Percentiles rank a stretch among this genome's conserved stretches.
Conservation (phyloP, 2,329 filamentous ascomycete genomes). For the Bipolaris oryzae region DNA sequence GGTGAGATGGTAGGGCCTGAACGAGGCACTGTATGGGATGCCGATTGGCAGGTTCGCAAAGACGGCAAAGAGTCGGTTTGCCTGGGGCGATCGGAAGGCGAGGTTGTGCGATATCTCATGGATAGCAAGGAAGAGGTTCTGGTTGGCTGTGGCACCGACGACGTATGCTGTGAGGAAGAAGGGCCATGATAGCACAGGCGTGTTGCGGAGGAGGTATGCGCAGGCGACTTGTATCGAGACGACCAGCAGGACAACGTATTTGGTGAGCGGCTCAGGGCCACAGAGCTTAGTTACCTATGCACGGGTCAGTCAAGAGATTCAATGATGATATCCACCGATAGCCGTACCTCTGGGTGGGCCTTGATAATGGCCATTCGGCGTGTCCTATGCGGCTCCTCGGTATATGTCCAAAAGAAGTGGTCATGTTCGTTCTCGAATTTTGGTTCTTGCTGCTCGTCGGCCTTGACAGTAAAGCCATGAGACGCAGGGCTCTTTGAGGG, state of each 20-base stretch:
- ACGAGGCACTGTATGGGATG: constrained; percentile 93
- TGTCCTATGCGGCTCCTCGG: constrained; percentile 94
- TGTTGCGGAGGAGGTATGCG: constrained; percentile 77
- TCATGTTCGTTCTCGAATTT: constrained; percentile 47
- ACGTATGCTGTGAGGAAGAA: constrained; percentile 90
- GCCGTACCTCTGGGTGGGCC: constrained; percentile 87
- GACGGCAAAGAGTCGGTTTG: constrained; percentile 86
- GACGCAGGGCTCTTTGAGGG: constrained; percentile 32
- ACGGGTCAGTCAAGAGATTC: neutral
- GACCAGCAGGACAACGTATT: constrained; percentile 86
- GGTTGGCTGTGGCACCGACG: constrained; percentile 92
- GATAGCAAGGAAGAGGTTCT: constrained; percentile 97
- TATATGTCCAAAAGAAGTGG: constrained; percentile 98
- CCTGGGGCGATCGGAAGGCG: constrained; percentile 79
- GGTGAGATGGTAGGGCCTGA: constrained; percentile 96
- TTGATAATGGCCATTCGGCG: constrained; percentile 94
- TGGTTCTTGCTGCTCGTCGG: constrained; percentile 22
- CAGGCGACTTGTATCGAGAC: constrained; percentile 80
- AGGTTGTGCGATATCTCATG: constrained; percentile 99
- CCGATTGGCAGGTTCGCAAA: constrained; percentile 96
- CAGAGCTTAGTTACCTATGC: constrained; percentile 90
- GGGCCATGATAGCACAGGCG: constrained; percentile 78
- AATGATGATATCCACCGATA: neutral
- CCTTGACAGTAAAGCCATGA: constrained; percentile 31
- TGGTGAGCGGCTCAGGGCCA: constrained; percentile 92